Evolutionary conservation across 2,329 filamentous ascomycete species (phyloP).

Genomic region (Fusarium longipes): DNA sequence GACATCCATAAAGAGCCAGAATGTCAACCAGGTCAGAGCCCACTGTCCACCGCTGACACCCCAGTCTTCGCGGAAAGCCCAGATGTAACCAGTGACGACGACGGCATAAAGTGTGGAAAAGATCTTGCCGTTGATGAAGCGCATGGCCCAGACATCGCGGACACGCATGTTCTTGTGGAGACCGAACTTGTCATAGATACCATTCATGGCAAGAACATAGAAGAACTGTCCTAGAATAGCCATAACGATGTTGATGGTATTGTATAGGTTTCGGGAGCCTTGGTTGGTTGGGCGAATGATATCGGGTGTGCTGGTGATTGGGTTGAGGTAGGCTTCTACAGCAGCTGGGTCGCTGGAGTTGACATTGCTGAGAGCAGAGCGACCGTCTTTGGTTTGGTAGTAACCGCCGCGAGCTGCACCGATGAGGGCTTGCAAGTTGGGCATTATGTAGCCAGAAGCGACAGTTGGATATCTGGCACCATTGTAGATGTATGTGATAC

Average conservation of each 20-base stretch:
- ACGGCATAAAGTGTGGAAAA: slow-evolving; percentile 54
- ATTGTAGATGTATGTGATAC: slow-evolving; percentile 53
- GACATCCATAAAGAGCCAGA: slow-evolving; percentile 56
- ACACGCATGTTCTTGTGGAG: slow-evolving; percentile 34
- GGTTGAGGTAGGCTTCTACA: slow-evolving; percentile 50
- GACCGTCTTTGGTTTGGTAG: slow-evolving; percentile 43
- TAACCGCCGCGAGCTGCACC: slow-evolving; percentile 40
- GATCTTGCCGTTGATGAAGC: slow-evolving; percentile 44
- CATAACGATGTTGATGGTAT: slow-evolving; percentile 55
- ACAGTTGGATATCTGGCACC: slow-evolving; percentile 51
- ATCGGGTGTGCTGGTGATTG: slow-evolving; percentile 46
- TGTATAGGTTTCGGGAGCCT: slow-evolving; percentile 50
- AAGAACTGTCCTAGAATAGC: slow-evolving; percentile 51
- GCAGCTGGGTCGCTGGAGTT: slow-evolving; percentile 42
- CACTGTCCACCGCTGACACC: slow-evolving; percentile 48
- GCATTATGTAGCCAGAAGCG: slow-evolving; percentile 44
- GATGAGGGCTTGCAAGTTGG: slow-evolving; percentile 47
- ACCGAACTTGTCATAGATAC: slow-evolving; percentile 37
- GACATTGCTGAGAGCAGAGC: slow-evolving; percentile 35
- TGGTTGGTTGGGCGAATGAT: slow-evolving; percentile 51
- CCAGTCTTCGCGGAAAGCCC: slow-evolving; percentile 59
- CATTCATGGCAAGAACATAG: slow-evolving; percentile 45
- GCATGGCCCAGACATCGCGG: slow-evolving; percentile 44
- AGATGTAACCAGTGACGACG: slow-evolving; percentile 55
- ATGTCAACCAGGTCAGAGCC: slow-evolving; percentile 45